These are phyloP conservation scores for Rhododendron henanense DNA, from an alignment of 148 eudicot species.

Conservation along the genomic window DNA sequence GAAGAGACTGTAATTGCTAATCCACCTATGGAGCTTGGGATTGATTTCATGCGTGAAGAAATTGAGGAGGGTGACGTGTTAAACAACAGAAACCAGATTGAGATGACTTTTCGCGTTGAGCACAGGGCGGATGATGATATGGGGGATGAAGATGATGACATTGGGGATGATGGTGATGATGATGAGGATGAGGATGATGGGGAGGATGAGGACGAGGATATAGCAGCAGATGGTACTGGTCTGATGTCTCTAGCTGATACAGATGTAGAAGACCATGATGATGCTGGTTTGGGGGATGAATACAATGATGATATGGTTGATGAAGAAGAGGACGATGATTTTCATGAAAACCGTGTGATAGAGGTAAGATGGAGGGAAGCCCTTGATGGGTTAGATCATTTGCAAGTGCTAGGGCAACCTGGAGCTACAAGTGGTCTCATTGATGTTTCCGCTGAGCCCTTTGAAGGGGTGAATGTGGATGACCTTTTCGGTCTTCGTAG, in stretches of 20 bases:
- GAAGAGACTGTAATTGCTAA: constrained; percentile 36
- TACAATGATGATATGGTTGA: constrained; percentile 91
- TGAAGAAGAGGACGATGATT: constrained; percentile 93
- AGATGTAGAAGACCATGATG: constrained; percentile 93
- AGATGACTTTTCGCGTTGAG: constrained; percentile 79
- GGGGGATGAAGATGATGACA: constrained; percentile 93
- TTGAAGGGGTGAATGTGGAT: constrained; percentile 95
- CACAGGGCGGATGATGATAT: constrained; percentile 70
- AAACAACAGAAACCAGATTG: constrained; percentile 46
- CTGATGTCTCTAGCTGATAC: constrained; percentile 94
- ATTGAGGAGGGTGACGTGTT: constrained; percentile 67
- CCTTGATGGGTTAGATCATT: constrained; percentile 85
- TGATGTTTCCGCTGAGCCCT: constrained; percentile 79
- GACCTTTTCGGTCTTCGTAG: constrained; percentile 91
- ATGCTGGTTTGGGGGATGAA: constrained; percentile 82
- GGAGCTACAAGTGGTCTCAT: constrained; percentile 68
- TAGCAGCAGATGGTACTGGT: constrained; percentile 88
- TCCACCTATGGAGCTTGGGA: constrained; percentile 45
- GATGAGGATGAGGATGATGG: constrained; percentile 88
- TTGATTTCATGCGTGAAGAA: constrained; percentile 68
- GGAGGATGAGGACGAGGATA: constrained; percentile 94
- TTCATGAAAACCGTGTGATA: constrained; percentile 82
- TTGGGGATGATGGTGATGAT: constrained; percentile 89
- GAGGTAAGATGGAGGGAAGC: constrained; percentile 99
- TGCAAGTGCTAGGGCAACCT: constrained; percentile 81